Conservation (phyloP, 257 asterid species). For the Penstemon barbatus region DNA sequence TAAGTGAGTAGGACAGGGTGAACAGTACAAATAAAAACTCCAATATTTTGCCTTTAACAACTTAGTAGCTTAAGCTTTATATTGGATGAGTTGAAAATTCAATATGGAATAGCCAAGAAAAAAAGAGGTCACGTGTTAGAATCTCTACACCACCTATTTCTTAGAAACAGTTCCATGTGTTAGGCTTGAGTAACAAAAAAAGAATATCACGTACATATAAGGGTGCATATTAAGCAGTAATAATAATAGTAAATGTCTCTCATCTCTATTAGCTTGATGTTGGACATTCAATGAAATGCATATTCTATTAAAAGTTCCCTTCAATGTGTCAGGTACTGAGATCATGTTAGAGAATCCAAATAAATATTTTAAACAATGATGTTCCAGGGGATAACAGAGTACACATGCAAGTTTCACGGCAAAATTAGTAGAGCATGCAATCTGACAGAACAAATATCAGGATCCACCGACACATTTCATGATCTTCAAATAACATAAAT, state of each 20-base stretch:
- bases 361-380: not conserved
- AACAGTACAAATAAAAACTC: slow-evolving; percentile 1
- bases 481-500: slow-evolving; percentile 7
- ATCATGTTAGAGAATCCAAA: slow-evolving; percentile 1
- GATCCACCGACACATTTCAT: slow-evolving; percentile 5
- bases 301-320: slow-evolving; percentile 1
- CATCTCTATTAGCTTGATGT: not conserved
- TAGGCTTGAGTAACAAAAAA: no score
- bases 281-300: not conserved
- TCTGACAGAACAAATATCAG: not conserved
- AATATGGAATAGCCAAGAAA: no score
- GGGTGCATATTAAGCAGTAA: no score
- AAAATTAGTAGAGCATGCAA: slow-evolving; percentile 11
- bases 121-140: no score
- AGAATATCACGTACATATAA: no score
- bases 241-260: not conserved
- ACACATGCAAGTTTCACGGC: not conserved
- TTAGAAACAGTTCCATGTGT: no score
- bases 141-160: no score
- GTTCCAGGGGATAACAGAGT: not conserved
- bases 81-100: no score
- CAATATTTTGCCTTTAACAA: not conserved
- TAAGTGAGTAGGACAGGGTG: not conserved
- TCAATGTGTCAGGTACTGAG: slow-evolving; percentile 6
- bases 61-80: no score